These are phyloP conservation scores for Panicum miliaceum DNA, from an alignment of 176 grass and related monocot genomes.

Conservation along the genomic window DNA sequence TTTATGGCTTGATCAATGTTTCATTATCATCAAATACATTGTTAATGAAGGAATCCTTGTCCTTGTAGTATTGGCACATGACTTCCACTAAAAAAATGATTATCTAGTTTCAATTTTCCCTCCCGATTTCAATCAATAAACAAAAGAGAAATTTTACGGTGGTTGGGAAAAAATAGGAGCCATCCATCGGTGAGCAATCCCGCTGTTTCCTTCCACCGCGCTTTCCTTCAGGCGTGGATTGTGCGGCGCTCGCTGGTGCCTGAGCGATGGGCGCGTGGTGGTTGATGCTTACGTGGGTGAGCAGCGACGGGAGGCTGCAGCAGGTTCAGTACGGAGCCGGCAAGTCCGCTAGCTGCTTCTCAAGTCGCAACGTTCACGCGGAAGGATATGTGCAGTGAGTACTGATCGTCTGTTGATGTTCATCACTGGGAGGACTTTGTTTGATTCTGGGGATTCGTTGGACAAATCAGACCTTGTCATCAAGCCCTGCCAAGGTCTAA, in stretches of 20 bases:
- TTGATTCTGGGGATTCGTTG: neutral
- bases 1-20: too few species aligned
- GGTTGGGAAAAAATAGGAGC: too few species aligned
- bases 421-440: neutral
- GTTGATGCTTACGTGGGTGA: constrained; percentile 85
- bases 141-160: too few species aligned
- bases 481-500: too few species aligned
- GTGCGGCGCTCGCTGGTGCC: neutral
- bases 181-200: constrained; percentile 51
- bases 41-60: too few species aligned
- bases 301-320: constrained; percentile 71
- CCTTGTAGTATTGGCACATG: too few species aligned
- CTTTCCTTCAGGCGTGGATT: neutral
- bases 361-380: constrained; percentile 66
- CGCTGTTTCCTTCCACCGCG: neutral
- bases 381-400: constrained; percentile 85
- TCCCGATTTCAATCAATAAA: too few species aligned
- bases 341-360: too few species aligned
- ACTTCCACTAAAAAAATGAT: too few species aligned
- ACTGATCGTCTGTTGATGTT: neutral
- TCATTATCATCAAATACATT: too few species aligned
- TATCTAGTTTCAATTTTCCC: too few species aligned
- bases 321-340: constrained; percentile 57
- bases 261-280: neutral
- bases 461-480: too few species aligned